phyloP scores from a whole-genome alignment of 176 grass and related monocot species.

The Oryza meyeriana region DNA sequence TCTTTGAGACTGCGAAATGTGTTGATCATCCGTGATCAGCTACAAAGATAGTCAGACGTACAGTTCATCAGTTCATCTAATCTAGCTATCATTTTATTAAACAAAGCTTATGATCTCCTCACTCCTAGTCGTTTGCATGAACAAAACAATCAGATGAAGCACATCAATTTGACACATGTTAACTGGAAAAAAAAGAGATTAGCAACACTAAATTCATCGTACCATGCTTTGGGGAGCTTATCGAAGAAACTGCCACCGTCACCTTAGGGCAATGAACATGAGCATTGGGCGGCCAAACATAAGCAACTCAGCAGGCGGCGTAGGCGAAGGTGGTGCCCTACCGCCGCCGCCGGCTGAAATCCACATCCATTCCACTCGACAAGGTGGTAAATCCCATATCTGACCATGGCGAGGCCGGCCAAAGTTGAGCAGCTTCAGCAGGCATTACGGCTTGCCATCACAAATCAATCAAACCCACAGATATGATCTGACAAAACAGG shows the following conservation, averaged over 20 bases:
- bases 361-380: conserved; percentile 67
- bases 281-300: conserved; percentile 67
- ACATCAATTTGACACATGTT: neutral
- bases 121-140: neutral
- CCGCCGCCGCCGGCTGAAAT: conserved; percentile 23
- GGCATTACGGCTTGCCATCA: conserved; percentile 76
- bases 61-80: neutral
- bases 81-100: neutral
- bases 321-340: conserved; percentile 1
- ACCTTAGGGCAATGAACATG: conserved; percentile 46
- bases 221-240: conserved; percentile 93
- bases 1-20: neutral
- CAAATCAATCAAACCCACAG: conserved; percentile 7
- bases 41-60: neutral
- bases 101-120: neutral
- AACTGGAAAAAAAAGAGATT: neutral
- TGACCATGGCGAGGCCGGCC: conserved; percentile 82
- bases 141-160: neutral
- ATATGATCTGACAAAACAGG: conserved; percentile 16
- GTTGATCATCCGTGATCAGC: neutral
- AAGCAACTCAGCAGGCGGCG: conserved; percentile 45
- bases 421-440: conserved; percentile 91
- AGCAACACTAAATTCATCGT: conserved; percentile 1
- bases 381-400: conserved; percentile 79
- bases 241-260: conserved; percentile 54